Base-by-base conservation (phyloP, 352 stramenopile species). In the Plasmopara viticola region DNA sequence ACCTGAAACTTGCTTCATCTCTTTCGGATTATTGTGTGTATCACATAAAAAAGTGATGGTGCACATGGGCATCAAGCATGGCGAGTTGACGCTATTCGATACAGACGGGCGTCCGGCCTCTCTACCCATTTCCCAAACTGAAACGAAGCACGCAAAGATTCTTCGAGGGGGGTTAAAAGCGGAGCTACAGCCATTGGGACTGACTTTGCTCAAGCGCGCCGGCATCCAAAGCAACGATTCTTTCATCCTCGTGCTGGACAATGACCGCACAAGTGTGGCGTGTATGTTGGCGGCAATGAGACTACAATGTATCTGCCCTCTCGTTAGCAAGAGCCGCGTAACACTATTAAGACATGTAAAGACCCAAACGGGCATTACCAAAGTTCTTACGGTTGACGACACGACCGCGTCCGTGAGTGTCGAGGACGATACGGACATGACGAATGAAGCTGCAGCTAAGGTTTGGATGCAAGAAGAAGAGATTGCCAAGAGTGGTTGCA, bases 211-310 rank as follows among this genome's bases (percentile, higher is more conserved):
- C 15, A 48, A 61, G 20, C 15, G 17, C 7, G 64, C 67, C 0
- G 68, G 66, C 15, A 48, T 90, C 25, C 29, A 41, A 30, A 58
- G 52, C 9, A 53, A 56, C 25, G 67, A 74, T 17, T 64, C 71
- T n/a, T 84, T 92, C 59, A 58, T 90, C 5, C 68, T 92, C 20
- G 64, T 92, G 9, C 18, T 90, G 25, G 78, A 86, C 52, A 90
- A 92, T 53, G 60, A 92, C 53, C 62, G 69, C 44, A 77, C 77
- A 14, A 86, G 82, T 49, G 79, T 84, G 28, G 78, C 79, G 35
- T 89, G 77, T 51, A 74, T 92, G 53, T 61, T 89, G 33, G 79
- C 58, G 7, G 78, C 82, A 4, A 83, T 89, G 78, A 53, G 82
- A 47, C 53, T 90, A 37, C 44, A 72, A 31, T 82, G 71, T 37